A percentile compares a stretch with the other conserved stretches of the same genome.
Conservation (phyloP, 257 asterid species). For the Ajuga chamaepitys region DNA sequence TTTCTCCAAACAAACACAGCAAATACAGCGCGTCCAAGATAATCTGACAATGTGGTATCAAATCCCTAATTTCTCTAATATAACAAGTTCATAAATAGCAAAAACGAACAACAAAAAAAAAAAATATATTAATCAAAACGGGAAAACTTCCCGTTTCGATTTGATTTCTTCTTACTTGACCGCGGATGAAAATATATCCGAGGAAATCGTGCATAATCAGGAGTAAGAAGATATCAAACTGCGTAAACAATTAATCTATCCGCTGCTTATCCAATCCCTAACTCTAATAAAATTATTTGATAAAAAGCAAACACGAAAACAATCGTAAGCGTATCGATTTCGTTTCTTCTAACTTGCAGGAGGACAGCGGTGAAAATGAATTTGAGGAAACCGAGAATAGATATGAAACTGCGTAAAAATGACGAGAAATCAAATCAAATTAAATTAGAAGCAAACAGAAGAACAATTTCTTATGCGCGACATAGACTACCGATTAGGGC, state of each 20-base stretch:
- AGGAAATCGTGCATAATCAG: not conserved
- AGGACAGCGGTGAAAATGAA: no score
- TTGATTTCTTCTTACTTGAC: not conserved
- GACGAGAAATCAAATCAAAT: not conserved
- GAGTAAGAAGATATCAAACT: not conserved
- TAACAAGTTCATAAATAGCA: not conserved
- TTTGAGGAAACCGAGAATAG: not conserved
- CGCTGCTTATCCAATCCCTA: no score
- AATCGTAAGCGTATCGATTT: not conserved
- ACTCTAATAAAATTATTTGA: no score
- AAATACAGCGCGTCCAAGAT: not conserved
- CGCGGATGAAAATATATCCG: no score
- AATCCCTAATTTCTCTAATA: not conserved
- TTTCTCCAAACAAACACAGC: slow-evolving; percentile 3
- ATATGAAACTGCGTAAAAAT: not conserved
- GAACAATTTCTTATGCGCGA: not conserved
- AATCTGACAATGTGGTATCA: no score
- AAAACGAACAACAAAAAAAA: no score
- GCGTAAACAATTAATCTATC: not conserved
- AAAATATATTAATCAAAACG: not conserved
- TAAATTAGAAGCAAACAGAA: not conserved
- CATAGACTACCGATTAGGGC: slow-evolving; percentile 24
- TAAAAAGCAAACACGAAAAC: no score
- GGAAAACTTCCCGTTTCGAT: not conserved
- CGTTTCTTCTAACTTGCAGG: not conserved